Percentiles rank a stretch among this genome's conserved stretches.
phyloP scores from a whole-genome alignment of 1,284 basidiomycete genomes.

The Thelephora terrestris region DNA sequence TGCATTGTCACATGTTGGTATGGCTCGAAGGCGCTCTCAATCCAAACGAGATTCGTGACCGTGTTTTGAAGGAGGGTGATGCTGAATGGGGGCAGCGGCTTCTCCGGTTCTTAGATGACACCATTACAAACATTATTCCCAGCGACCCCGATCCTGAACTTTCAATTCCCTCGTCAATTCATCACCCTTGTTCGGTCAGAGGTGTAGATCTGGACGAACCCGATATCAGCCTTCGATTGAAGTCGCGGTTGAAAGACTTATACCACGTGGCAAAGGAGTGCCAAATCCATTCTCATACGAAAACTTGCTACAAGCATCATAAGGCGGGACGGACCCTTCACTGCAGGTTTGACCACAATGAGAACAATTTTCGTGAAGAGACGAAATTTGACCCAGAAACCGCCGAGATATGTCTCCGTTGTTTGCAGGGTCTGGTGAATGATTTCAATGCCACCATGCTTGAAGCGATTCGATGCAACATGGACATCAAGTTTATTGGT shows the following conservation, averaged over 20 bases:
- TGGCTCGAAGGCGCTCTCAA: neutral
- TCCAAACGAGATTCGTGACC: neutral
- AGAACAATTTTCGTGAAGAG: too few relatives aligned
- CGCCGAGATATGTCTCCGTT: conserved; percentile 20
- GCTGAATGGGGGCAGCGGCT: too few relatives aligned
- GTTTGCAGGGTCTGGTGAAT: too few relatives aligned
- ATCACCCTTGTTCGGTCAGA: conserved; percentile 18
- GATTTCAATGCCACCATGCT: too few relatives aligned
- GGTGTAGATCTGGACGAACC: conserved; percentile 1
- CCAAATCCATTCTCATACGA: too few relatives aligned
- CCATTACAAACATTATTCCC: conserved; percentile 7
- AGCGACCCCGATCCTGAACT: neutral
- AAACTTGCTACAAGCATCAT: conserved; percentile 29
- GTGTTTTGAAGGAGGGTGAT: neutral
- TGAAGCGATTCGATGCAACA: too few relatives aligned
- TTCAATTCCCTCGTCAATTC: neutral
- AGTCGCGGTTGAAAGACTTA: neutral
- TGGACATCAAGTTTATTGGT: too few relatives aligned
- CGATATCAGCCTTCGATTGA: neutral
- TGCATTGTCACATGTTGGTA: conserved; percentile 3
- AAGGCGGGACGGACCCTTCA: conserved; percentile 14
- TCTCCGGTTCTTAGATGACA: too few relatives aligned
- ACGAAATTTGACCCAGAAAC: conserved; percentile 20
- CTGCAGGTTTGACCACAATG: conserved; percentile 24
- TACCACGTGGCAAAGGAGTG: conserved; percentile 11